A percentile compares a stretch with the other conserved stretches of the same genome.
Evolutionary conservation across 2,329 filamentous ascomycete species (phyloP).

Genomic region (Elsinoe batatas): DNA sequence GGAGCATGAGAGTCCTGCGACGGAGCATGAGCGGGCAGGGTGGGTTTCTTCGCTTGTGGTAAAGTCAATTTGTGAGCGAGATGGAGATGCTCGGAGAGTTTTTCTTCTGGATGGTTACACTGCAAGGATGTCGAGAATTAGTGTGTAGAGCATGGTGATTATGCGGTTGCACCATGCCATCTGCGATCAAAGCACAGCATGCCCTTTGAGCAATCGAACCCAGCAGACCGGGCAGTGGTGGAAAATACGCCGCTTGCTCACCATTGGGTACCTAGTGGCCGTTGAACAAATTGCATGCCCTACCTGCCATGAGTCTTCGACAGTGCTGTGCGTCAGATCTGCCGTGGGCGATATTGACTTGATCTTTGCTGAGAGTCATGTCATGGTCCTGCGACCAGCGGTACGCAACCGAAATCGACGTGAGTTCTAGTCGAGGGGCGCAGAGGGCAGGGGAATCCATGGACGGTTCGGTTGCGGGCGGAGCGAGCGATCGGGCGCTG

Average conservation of each 20-base stretch:
- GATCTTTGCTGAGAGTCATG: conserved; percentile 4
- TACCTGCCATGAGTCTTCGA: neutral
- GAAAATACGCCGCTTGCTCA: conserved; percentile 3
- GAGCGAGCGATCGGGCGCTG: neutral
- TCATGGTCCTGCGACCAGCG: neutral
- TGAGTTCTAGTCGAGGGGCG: neutral
- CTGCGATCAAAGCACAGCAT: neutral
- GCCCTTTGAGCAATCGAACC: neutral
- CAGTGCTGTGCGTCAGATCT: neutral
- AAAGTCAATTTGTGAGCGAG: too few species aligned
- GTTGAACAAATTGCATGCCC: neutral
- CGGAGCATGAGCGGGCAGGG: too few species aligned
- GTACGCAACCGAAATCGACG: conserved; percentile 7
- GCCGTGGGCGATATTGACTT: neutral
- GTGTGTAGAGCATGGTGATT: too few species aligned
- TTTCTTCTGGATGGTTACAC: too few species aligned
- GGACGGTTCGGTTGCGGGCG: conserved; percentile 8
- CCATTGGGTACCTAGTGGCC: neutral
- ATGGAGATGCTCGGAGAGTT: too few species aligned
- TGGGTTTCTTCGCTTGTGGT: too few species aligned
- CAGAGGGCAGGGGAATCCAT: neutral
- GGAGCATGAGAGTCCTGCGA: too few species aligned
- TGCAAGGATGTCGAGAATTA: too few species aligned
- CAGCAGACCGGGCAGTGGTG: conserved; percentile 2
- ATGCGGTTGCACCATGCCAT: too few species aligned